Base-by-base conservation (phyloP, 352 stramenopile species). In the Phytophthora megakarya region DNA sequence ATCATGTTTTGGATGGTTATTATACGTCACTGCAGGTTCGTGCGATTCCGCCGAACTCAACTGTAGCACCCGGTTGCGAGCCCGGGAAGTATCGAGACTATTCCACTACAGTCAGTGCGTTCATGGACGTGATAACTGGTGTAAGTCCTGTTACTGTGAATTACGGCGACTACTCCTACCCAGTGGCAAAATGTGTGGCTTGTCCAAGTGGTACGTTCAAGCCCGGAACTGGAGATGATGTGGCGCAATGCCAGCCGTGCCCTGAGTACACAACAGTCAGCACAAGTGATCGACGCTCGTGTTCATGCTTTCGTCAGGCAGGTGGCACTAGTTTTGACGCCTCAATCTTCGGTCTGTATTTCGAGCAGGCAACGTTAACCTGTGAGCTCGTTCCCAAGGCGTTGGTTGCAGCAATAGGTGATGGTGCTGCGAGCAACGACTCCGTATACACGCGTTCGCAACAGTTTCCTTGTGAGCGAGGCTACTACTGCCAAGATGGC, bases 131-230 rank as follows among this genome's bases (percentile, higher is more conserved):
- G 2, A 53, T 78, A 15, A 89, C 80, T 0, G 66, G 70, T 9
- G 68, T 63, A 11, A 86, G 75, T 25, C 69, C 75, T 3, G 43
- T 93, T 9, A 35, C 51, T 32, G 82, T 93, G 23, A 80, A 76
- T 61, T 91, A 91, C 42, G 76, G 84, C 12, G 84, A 89, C 45
- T 47, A 54, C 15, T 62, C 65, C 3, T 93, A 74, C 40, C 80
- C 76, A 32, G 79, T 89, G 15, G 81, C 78, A 0, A 18, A 66
- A 28, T 96, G 88, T 33, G 60, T 82, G 13, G 18, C 60, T 16
- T 97, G 87, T 54, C 87, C 87, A 2, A 26, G 70, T 0, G 82
- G 84, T 5, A 94, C 80, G 0, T 96, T 93, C 67, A 97, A 97
- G 54, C 25, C 57, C 10, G 44, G 30, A 15, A 39, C 66, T 0